Conservation (phyloP, 352 stramenopile genomes). For the Phytopythium montanum region DNA sequence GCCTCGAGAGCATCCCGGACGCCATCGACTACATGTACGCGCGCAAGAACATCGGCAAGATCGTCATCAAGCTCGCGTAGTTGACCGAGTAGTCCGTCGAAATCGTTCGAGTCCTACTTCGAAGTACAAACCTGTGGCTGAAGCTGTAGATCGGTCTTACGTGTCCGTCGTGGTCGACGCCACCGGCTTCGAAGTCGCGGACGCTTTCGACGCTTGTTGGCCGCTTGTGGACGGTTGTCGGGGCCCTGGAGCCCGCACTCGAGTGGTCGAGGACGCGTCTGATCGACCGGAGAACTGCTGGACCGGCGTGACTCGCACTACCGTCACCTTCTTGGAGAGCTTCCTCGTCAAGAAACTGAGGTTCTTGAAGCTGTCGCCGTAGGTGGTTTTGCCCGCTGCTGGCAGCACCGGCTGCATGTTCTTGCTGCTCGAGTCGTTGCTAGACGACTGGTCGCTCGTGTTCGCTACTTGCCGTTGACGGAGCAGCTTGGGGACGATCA, state of each 20-base stretch:
- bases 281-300: background rate
- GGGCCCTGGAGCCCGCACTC: too few relatives aligned
- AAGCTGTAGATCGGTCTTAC: too few relatives aligned
- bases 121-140: too few relatives aligned
- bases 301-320: background rate
- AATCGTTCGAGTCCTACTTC: too few relatives aligned
- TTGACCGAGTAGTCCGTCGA: too few relatives aligned
- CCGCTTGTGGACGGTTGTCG: background rate
- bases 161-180: background rate
- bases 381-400: background rate
- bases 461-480: background rate
- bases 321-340: background rate
- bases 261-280: background rate
- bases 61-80: too few relatives aligned
- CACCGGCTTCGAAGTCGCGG: background rate
- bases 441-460: background rate
- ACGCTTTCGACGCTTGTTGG: background rate
- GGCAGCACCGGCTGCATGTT: background rate
- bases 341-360: background rate
- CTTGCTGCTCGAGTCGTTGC: background rate
- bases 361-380: background rate
- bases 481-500: conserved; percentile 6
- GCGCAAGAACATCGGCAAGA: conserved; percentile 80
- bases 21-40: conserved; percentile 74
- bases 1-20: conserved; percentile 54